A percentile compares a stretch with the other conserved stretches of the same genome.
These are phyloP conservation scores for Euphorbia corollata DNA, from an alignment of 441 rosid species.

Conservation along the genomic window DNA sequence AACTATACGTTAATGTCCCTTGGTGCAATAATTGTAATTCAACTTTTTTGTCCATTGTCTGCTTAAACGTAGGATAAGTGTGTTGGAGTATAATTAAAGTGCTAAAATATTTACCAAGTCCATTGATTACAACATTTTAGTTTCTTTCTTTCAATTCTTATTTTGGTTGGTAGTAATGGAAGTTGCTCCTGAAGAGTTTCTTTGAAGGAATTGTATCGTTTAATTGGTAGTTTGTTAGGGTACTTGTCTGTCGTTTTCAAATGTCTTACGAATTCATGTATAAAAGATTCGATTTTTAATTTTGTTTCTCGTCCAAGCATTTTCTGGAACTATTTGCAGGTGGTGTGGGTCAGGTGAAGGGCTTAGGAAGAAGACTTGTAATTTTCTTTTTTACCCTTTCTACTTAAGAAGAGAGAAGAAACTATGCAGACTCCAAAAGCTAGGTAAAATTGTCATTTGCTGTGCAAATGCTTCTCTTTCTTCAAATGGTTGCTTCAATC, in stretches of 20 bases:
- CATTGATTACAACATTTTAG: slow-evolving; percentile 31
- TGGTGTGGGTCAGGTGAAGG: slow-evolving; percentile 48
- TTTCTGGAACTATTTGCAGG: slow-evolving; percentile 40
- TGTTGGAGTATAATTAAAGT: slow-evolving; percentile 27
- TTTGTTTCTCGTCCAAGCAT: slow-evolving; percentile 33
- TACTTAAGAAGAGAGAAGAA: slow-evolving; percentile 24
- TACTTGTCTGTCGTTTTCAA: slow-evolving; percentile 23
- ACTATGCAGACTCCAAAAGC: slow-evolving; percentile 86
- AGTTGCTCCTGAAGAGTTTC: slow-evolving; percentile 77
- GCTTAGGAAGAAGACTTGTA: slow-evolving; percentile 27
- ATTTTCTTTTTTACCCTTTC: slow-evolving; percentile 18
- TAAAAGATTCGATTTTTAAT: slow-evolving; percentile 24
- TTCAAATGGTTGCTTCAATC: no score
- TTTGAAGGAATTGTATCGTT: slow-evolving; percentile 62
- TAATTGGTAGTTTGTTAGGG: slow-evolving; percentile 51
- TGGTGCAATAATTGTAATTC: slow-evolving; percentile 16
- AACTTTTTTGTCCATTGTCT: slow-evolving; percentile 21
- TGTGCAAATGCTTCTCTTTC: background rate
- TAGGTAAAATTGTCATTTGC: slow-evolving; percentile 42
- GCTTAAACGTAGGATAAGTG: slow-evolving; percentile 16
- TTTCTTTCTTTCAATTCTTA: slow-evolving; percentile 20
- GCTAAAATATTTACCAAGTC: slow-evolving; percentile 23
- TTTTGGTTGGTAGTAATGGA: slow-evolving; percentile 84
- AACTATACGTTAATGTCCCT: slow-evolving; percentile 3
- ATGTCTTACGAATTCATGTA: slow-evolving; percentile 21